Base-by-base conservation (phyloP, 495 filamentous ascomycete species). In the Clavariopsis aquatica region DNA sequence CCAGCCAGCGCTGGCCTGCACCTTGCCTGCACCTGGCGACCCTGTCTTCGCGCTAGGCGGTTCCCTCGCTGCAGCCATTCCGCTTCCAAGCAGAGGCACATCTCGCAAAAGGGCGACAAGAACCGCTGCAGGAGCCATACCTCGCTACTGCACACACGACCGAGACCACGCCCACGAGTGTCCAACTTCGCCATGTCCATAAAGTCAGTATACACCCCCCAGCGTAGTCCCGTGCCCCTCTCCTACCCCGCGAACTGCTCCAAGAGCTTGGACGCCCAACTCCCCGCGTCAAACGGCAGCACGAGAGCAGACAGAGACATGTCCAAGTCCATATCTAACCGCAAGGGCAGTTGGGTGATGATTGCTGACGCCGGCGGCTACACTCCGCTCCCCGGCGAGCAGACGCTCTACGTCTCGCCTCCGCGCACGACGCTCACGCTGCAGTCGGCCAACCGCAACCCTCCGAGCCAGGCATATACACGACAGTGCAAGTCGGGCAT, bases 281-380 rank as follows among this genome's bases (percentile, higher is more conserved):
- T n/a, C 10, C 47, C 47, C 23, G 47, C 20, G n/a, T 24, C 19
- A 3, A 27, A 36, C 29, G 26, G 51, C 51, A 29, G 49, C 26
- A 52, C 22, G 31, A 34, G 31, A 12, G 31, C 20, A 49, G 23
- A 3, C 38, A 19, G 1, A 7, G 47, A 49, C 10, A 64, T 58
- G 59, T 19, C 1, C 19, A 60, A 60, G 56, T 49, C 45, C 57
- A 72, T 65, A 31, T 27, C 66, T 59, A 60, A 70, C 52, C 66
- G 57, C 23, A 66, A 73, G 71, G 85, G 74, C 65, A 83, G 89
- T 77, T 92, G 90, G 90, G 89, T 93, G 47, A 92, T 92, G 89
- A 83, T 90, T 51, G 80, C 85, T 61, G 80, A 85, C 27, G 77
- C 73, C 15, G 80, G 85, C 64, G 77, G 80, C 63, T 92, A 91